phyloP scores from a whole-genome alignment of 495 filamentous ascomycete species.

The Penicillium malachiteum region DNA sequence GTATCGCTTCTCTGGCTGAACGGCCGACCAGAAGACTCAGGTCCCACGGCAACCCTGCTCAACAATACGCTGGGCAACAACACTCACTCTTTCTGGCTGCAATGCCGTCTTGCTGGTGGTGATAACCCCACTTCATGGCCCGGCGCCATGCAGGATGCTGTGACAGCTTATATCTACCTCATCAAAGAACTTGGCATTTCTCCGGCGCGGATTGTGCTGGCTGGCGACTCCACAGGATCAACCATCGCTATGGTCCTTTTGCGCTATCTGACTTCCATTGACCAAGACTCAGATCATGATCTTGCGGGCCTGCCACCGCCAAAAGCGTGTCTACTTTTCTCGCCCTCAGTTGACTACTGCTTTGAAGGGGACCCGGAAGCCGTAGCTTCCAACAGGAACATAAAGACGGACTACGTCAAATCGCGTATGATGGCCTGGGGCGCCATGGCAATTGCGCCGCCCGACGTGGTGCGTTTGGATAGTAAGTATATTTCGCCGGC shows the following conservation, averaged over 20 bases:
- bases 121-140: conserved; percentile 11
- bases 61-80: conserved; percentile 10
- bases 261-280: conserved; percentile 23
- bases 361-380: conserved; percentile 8
- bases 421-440: conserved; percentile 32
- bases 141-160: conserved; percentile 9
- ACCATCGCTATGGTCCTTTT: conserved; percentile 39
- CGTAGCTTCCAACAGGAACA: conserved; percentile 23
- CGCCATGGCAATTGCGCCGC: conserved; percentile 18
- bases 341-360: conserved; percentile 29
- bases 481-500: conserved; percentile 30
- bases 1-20: conserved; percentile 14
- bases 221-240: conserved; percentile 44
- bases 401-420: conserved; percentile 28
- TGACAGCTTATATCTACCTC: conserved; percentile 24
- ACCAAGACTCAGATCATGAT: background rate
- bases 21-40: conserved; percentile 14
- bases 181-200: conserved; percentile 25
- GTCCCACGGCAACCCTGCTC: conserved; percentile 4
- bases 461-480: conserved; percentile 9
- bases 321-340: conserved; percentile 29
- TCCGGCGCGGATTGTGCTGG: conserved; percentile 32
- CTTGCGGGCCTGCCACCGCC: conserved; percentile 10
- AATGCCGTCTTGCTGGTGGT: conserved; percentile 16
- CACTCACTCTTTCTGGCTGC: conserved; percentile 15